Base-by-base conservation (phyloP, 176 grass and related monocot genomes). In the Poa annua region DNA sequence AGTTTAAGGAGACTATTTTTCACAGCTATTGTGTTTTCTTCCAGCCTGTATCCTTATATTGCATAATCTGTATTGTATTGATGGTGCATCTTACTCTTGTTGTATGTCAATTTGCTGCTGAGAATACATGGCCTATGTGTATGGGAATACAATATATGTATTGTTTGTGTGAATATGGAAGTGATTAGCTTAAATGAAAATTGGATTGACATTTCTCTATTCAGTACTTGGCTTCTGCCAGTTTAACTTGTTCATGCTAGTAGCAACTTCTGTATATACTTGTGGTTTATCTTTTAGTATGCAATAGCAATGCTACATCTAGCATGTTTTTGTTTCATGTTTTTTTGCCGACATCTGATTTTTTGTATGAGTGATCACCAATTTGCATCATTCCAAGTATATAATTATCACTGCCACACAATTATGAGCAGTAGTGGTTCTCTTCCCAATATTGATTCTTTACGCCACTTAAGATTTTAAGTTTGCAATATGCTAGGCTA, bases 401-500 rank as follows among this genome's bases (percentile, higher is more conserved):
- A n/a, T 48, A 16, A 47, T 26, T 71, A 48, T 47, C 7, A 71
- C n/a, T 72, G 48, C 21, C 22, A 54, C 8, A 4, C 19, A 24
- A 8, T 21, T 76, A 11, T 75, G 70, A 65, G 34, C 11, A 86
- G 4, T 75, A 14, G 10, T 56, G 16, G 24, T 52, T 71, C 15
- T 52, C 26, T 42, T 59, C 6, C 21, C 17, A 33, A 11, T 85
- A 7, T 59, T 70, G 8, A 52, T 45, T 87, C 16, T 82, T 24
- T 60, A 49, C 2, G 8, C 21, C 8, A 9, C 24, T 53, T 34
- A 32, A 25, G 15, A 41, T 75, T 66, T 8, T 81, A 8, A 42
- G 57, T 48, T 50, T 54, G 16, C 69, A 78, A 77, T 15, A 78
- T 25, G 64, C 49, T 79, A 98, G 96, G 96, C 96, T 79, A 98